Evolutionary conservation across 2,329 filamentous ascomycete genomes (phyloP), one percentile per base, ranked within the genome.

Genomic region (Aspergillus fumigatiaffinis): DNA sequence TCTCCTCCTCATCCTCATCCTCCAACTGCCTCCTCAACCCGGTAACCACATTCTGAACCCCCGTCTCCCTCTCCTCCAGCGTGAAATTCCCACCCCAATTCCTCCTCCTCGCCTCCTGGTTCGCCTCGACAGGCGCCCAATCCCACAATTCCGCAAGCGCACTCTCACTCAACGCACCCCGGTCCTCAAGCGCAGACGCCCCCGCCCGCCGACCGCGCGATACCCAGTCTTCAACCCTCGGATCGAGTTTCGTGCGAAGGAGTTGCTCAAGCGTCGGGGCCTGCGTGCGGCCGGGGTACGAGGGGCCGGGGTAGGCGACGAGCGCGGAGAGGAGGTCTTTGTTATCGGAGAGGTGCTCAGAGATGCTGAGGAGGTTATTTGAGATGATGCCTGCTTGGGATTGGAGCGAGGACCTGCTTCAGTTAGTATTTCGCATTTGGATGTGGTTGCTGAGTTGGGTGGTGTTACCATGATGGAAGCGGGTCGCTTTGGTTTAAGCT

Each of bases 161-260:
- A 1, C 77, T 65, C 58, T 80, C 75, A 6, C 71, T 76, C 29
- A 81, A 64, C 3, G 52, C 62, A 52, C 53, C 61, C 38, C 53
- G 60, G 28, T 53, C 62, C 55, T 61, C 62, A 21, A 50, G 53
- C 41, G 50, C 55, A 1, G 50, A 46, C 17, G 32, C 58, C 10
- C 57, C 61, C 38, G 49, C 17, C 12, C 44, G 14, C 53, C 59
- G 57, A 35, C 86, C 88, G 52, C 85, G 78, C 23, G 85, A 83
- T 26, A 93, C 86, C 76, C 88, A 87, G 56, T 87, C 85, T 69
- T 92, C 89, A 20, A 92, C 86, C 25, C 84, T 81, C 0, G 90
- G 90, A 63, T 94, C 91, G 51, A 92, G 82, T 71, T 94, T 94
- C 75, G 94, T 95, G 42, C 91, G 87, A 32, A 95, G 79, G 2